Evolutionary conservation across 345 rosid genomes (phyloP).

Genomic region (Euphorbia pulcherrima): DNA sequence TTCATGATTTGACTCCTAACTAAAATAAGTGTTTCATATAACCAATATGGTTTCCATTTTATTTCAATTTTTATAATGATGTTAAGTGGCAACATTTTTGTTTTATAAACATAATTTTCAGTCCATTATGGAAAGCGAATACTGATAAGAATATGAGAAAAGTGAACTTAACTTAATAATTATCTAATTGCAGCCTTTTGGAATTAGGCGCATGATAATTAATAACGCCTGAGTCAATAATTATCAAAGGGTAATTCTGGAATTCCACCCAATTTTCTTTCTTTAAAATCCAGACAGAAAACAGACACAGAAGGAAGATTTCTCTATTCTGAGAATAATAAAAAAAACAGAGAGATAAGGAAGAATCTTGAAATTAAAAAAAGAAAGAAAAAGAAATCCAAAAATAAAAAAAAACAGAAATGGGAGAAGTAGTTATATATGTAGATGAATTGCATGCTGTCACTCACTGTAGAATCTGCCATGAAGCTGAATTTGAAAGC

Average conservation of each 20-base stretch:
- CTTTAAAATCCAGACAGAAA: constrained; percentile 14
- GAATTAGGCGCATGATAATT: neutral
- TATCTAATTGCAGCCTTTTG: neutral
- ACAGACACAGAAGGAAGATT: neutral
- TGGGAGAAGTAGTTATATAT: constrained; percentile 56
- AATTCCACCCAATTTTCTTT: constrained; percentile 5
- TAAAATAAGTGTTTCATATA: neutral
- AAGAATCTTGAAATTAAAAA: neutral
- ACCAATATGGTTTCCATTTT: neutral
- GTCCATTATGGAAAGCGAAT: no score
- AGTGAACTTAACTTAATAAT: neutral
- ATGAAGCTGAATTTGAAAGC: constrained; percentile 72
- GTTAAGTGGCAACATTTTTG: no score
- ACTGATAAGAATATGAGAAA: neutral
- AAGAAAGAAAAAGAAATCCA: neutral
- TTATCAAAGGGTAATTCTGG: constrained; percentile 27
- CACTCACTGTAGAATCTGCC: constrained; percentile 77
- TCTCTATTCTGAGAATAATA: constrained; percentile 8
- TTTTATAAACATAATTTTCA: no score
- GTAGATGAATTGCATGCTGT: constrained; percentile 41
- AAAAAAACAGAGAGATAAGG: constrained; percentile 13
- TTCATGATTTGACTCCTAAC: neutral
- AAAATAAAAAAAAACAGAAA: constrained; percentile 9
- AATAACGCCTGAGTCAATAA: neutral
- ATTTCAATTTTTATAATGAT: no score